Conservation (phyloP, 257 asterid genomes). For the Nicotiana undulata region DNA sequence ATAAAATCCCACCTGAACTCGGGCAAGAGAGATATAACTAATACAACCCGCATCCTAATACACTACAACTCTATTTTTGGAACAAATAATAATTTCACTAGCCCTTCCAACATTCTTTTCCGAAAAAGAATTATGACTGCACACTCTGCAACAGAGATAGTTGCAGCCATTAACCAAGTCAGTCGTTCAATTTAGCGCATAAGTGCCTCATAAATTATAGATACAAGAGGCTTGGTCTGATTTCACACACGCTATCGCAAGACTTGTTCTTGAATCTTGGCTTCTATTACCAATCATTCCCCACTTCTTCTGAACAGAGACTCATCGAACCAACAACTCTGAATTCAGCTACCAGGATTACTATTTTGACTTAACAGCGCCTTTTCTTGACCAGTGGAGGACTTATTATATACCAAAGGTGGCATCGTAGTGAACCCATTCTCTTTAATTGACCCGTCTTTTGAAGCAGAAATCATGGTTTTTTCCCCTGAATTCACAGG, state of each 20-base stretch:
- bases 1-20: conserved; percentile 5
- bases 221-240: conserved; percentile 32
- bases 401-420: not conserved
- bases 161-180: conserved; percentile 20
- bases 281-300: conserved; percentile 10
- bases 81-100: conserved; percentile 21
- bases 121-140: conserved; percentile 18
- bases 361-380: conserved; percentile 17
- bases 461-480: conserved; percentile 12
- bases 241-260: conserved; percentile 12
- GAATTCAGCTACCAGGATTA: conserved; percentile 8
- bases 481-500: conserved; percentile 25
- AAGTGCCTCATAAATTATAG: conserved; percentile 32
- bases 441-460: conserved; percentile 30
- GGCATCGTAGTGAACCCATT: conserved; percentile 36
- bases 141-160: conserved; percentile 16
- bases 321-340: not conserved
- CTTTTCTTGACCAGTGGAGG: conserved; percentile 40
- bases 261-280: not conserved
- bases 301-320: not conserved
- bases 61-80: conserved; percentile 24
- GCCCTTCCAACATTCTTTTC: conserved; percentile 18
- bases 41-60: conserved; percentile 22
- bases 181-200: conserved; percentile 6
- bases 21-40: conserved; percentile 14